phyloP scores from a whole-genome alignment of 2,329 filamentous ascomycete genomes.

The Macrophomina pseudophaseolina region DNA sequence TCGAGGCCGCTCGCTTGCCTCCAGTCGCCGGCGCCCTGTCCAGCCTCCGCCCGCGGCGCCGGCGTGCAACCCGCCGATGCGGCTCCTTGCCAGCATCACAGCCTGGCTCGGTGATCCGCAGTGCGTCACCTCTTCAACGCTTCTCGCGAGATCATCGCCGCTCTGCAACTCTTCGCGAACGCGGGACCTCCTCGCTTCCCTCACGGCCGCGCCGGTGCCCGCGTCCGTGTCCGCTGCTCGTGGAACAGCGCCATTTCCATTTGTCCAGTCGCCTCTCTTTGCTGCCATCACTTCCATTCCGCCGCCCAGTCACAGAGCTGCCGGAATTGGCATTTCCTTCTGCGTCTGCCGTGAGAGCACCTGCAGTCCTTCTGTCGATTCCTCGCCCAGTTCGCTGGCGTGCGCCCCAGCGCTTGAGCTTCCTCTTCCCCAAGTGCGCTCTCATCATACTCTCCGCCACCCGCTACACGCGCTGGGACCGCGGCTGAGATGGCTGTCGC shows the following conservation, averaged over 20 bases:
- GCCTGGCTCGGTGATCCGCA: constrained; percentile 10
- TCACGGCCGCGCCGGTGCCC: neutral
- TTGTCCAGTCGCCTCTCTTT: no score
- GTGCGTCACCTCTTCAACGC: constrained; percentile 23
- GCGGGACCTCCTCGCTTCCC: neutral
- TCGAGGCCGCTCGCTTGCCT: no score
- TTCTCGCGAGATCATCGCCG: neutral
- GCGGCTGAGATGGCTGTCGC: neutral
- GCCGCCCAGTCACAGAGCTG: no score
- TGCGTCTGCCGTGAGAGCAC: no score
- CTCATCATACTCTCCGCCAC: neutral
- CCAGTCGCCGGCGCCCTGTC: no score
- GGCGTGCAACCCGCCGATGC: neutral
- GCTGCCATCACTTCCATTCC: no score
- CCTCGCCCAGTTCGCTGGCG: neutral
- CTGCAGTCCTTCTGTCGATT: neutral
- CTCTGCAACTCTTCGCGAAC: no score
- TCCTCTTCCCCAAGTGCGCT: neutral
- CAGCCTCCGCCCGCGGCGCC: neutral
- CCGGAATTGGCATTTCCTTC: no score
- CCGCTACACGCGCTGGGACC: neutral
- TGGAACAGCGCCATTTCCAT: no score
- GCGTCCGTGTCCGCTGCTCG: no score
- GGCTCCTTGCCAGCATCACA: neutral
- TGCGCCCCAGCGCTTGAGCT: neutral